Base-by-base conservation (phyloP, 352 stramenopile genomes). In the Thalassiosira exigua region DNA sequence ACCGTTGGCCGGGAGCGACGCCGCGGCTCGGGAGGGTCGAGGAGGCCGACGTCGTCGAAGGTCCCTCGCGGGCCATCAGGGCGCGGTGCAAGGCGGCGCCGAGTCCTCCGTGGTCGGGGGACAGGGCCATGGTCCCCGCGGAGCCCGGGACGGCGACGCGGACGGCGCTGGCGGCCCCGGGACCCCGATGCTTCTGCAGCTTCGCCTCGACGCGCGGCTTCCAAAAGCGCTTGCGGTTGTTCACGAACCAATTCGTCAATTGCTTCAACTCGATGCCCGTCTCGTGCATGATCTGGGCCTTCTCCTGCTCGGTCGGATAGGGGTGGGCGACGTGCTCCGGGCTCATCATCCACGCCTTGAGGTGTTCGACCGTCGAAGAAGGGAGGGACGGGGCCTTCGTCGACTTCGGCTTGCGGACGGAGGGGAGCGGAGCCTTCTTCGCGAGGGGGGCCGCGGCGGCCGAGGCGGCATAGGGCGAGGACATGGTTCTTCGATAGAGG, bases 371-470 rank as follows among this genome's bases (percentile, higher is more conserved):
- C 76, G 32, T 64, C 60, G 11, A 85, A 70, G 48, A 92, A 83
- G 14, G 91, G 59, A 32, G 72, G 86, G 75, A 93, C 91, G 9
- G 88, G 88, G 72, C 91, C 79, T 2, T 32, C 50, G 19, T 91
- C 75, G 14, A n/a, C n/a, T n/a, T n/a, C n/a, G n/a, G n/a, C n/a
- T n/a, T n/a, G n/a, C 82, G 59, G 52, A 91, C 85, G 1, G 86
- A 81, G 24, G 78, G 64, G 0, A 93, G 73, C n/a, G 70, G 79
- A 1, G 86, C 87, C 27, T 95, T 96, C 2, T 96, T 98, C 0
- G 96, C 96, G 21, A 99, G 90, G 30, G 98, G 95, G 0, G 95
- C 95, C 90, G 98, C 98, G 3, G 95, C 95, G 36, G 95, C 83
- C 26, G 88, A 86, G 3, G 90, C 92, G 24, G 98, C 94, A 81